Base-by-base conservation (phyloP, 2,329 filamentous ascomycete genomes). In the Aspergillus persii region DNA sequence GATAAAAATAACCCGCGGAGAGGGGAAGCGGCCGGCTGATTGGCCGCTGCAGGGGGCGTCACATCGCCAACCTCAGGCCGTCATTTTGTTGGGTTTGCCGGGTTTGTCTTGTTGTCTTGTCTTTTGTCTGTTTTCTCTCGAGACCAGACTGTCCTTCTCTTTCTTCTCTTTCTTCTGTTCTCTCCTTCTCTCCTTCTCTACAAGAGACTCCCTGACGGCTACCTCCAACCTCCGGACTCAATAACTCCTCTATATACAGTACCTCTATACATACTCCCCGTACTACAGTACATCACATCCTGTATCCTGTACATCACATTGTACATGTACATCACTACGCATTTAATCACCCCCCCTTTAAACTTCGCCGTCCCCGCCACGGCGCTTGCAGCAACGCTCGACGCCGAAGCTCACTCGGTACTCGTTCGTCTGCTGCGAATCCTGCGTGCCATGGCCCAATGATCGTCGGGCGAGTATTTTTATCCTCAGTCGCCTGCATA, bases 1-100 rank as follows among this genome's bases (percentile, higher is more conserved):
- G 44, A 47, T 27, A 47, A 47, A 47, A 47, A 47, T 47, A 47
- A 47, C 8, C n/a, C 18, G 44, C 44, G 44, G 18, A 47, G 44
- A 47, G 44, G 57, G 63, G 56, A 23, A 27, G 15, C 12, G 11
- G n/a, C n/a, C 8, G 12, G 36, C 3, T 56, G 49, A 63, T 63
- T 64, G 59, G 62, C 57, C 29, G 57, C 60, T 64, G 64, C 64
- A 66, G 62, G 64, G 59, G 62, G 18, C 18, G 44, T 47, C 44
- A 47, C 44, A 47, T 47, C 18, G 18, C 18, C n/a, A 26, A 47
- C n/a, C 23, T 47, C 44, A 47, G n/a, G n/a, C 23, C 18, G 18
- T 47, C 18, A 12, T 47, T 47, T 12, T 44, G 41, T 18, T 48
- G 46, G 33, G 15, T 27, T 49, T 27, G 8, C 15, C 12, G 11